A percentile compares a stretch with the other conserved stretches of the same genome.
Evolutionary conservation across 805 yeast species (phyloP).

Genomic region (Clavispora santaluciae): DNA sequence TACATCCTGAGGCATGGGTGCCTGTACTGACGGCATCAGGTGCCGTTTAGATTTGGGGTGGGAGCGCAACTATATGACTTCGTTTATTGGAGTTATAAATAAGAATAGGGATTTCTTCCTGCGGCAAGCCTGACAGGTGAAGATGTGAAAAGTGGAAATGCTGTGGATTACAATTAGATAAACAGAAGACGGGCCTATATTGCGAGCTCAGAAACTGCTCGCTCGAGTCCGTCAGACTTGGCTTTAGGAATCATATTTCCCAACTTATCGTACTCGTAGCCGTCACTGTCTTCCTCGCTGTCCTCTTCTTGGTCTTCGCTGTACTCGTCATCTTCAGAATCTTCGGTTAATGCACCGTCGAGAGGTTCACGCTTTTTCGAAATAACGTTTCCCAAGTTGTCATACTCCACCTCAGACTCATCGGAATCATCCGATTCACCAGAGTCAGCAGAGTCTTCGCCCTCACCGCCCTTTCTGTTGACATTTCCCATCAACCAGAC

Average conservation of each 20-base stretch:
- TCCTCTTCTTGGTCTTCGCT: constrained; percentile 10
- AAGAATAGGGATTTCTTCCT: too few species aligned
- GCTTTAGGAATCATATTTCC: constrained; percentile 16
- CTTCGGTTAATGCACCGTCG: constrained; percentile 12
- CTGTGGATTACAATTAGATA: too few species aligned
- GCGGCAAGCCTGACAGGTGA: too few species aligned
- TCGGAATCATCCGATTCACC: constrained; percentile 14
- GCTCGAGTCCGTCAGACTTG: background rate
- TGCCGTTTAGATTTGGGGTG: too few species aligned
- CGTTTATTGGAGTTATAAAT: too few species aligned
- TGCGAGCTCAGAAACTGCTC: background rate
- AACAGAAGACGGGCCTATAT: background rate
- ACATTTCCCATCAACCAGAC: constrained; percentile 78
- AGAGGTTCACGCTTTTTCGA: constrained; percentile 8
- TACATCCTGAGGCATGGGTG: too few species aligned
- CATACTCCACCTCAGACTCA: constrained; percentile 11
- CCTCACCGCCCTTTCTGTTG: constrained; percentile 38
- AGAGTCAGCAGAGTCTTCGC: constrained; percentile 14
- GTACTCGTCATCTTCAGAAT: constrained; percentile 17
- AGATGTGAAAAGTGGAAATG: too few species aligned
- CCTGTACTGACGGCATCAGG: too few species aligned
- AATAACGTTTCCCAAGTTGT: constrained; percentile 12
- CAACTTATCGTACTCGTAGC: constrained; percentile 14
- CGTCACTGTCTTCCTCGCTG: background rate
- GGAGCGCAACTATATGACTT: too few species aligned